A percentile compares a stretch with the other conserved stretches of the same genome.
These are phyloP conservation scores for Trichoderma guizhouense DNA, from an alignment of 2,329 filamentous ascomycete genomes.

Conservation along the genomic window DNA sequence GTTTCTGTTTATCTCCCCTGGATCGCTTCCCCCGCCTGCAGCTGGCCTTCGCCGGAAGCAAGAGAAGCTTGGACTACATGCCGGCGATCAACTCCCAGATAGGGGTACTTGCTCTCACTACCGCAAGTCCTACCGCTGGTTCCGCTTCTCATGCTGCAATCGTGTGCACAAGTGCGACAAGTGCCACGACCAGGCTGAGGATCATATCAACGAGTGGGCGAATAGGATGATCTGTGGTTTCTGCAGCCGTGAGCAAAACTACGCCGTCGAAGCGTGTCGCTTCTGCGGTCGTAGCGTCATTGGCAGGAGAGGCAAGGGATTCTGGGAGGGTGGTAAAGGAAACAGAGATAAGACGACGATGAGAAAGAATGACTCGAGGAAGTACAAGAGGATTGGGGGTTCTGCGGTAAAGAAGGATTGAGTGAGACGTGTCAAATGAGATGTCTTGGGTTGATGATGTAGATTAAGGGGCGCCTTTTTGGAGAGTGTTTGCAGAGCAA, in stretches of 20 bases:
- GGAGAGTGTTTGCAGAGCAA: not conserved
- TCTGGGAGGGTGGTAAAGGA: constrained; percentile 85
- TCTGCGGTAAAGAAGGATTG: constrained; percentile 25
- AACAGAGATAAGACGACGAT: constrained; percentile 69
- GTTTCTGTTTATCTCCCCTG: constrained; percentile 67
- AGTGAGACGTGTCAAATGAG: not conserved
- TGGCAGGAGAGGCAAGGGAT: constrained; percentile 63
- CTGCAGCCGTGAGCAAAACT: constrained; percentile 78
- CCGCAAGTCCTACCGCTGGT: constrained; percentile 59
- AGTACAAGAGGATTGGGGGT: constrained; percentile 60
- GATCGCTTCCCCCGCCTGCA: constrained; percentile 39
- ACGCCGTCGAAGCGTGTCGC: constrained; percentile 69
- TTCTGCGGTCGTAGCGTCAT: constrained; percentile 70
- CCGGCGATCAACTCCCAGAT: constrained; percentile 53
- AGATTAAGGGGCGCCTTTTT: not conserved
- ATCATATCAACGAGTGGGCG: constrained; percentile 76
- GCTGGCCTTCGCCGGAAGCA: constrained; percentile 43
- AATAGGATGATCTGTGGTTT: constrained; percentile 80
- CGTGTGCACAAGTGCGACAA: constrained; percentile 61
- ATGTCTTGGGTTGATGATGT: not conserved
- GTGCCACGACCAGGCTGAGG: constrained; percentile 70
- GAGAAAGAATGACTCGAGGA: constrained; percentile 73
- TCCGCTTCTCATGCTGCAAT: constrained; percentile 61
- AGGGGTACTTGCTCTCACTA: constrained; percentile 58
- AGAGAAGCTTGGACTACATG: constrained; percentile 55